Conservation (phyloP, 2,329 filamentous ascomycete genomes). For the Hysterium pulicare region DNA sequence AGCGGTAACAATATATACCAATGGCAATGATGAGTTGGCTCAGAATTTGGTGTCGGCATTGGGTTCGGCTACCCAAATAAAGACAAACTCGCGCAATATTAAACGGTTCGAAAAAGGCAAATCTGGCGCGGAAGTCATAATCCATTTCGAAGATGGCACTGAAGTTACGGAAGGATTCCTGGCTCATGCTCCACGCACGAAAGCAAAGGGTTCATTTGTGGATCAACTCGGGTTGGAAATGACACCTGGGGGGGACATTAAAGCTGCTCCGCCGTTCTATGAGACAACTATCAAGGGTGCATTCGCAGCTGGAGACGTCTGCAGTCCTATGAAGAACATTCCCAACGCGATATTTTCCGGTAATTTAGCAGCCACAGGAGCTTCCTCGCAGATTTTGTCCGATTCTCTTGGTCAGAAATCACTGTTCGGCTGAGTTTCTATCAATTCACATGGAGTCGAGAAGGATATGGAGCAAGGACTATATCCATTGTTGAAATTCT, state of each 20-base stretch:
- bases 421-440: neutral
- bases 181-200: constrained; percentile 10
- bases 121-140: constrained; percentile 25
- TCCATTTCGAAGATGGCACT: constrained; percentile 43
- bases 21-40: constrained; percentile 40
- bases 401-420: constrained; percentile 1
- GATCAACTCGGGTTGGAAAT: constrained; percentile 46
- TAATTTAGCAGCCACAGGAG: neutral
- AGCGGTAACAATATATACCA: constrained; percentile 51
- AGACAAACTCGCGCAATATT: constrained; percentile 35
- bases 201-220: constrained; percentile 39
- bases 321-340: constrained; percentile 1
- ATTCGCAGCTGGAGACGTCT: constrained; percentile 50
- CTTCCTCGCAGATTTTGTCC: neutral
- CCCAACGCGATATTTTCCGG: neutral
- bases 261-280: constrained; percentile 41
- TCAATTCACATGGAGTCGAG: neutral
- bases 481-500: too few relatives aligned
- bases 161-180: constrained; percentile 1
- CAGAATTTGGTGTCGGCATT: neutral
- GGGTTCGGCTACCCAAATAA: constrained; percentile 22
- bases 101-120: constrained; percentile 26
- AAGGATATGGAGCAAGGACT: too few relatives aligned
- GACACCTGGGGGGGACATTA: constrained; percentile 44
- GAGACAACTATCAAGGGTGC: constrained; percentile 48